Base-by-base conservation (phyloP, 495 filamentous ascomycete species). In the Talaromyces ruber region DNA sequence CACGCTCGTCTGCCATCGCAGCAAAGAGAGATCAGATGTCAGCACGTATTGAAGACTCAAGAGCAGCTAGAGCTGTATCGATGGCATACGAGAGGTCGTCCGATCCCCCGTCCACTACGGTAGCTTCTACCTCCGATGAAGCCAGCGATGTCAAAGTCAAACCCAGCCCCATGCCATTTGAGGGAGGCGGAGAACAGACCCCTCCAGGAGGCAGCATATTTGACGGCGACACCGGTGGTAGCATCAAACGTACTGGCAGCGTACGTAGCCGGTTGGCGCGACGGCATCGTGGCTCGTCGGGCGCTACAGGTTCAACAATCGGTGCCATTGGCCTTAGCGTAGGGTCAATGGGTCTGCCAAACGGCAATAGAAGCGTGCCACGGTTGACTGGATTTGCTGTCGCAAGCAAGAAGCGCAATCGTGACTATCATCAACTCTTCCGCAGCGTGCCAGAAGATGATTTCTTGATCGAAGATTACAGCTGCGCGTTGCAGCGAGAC, bases 391-490 rank as follows among this genome's bases (percentile, higher is more conserved):
- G 95, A 2, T 98, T 99, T 74, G 93, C 95, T 58, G 92, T 98
- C 56, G 94, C 94, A 53, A 93, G 87, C 68, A 95, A 93, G 74
- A 97, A 94, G 75, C 86, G 94, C 26, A 99, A 99, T 71, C 81
- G 91, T 29, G 95, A 98, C 70, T 99, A 98, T 64, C 94, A 99
- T 68, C 82, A 84, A 52, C 75, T 96, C 18, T 99, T 99, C 79
- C 88, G 90, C 70, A 97, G 92, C 65, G 95, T 99, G 1, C 94
- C 94, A 1, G 94, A 99, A 63, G 94, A 98, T 66, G 94, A 99
- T 71, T 97, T 94, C 65, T 80, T 99, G 11, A 98, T 99, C 63
- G 94, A 99, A 70, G 94, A 99, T 72, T 99, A 97, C 71, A 97
- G 95, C 69, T 96, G 93, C 69, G 94, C 94, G 16, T 72, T 99